phyloP scores from a whole-genome alignment of 257 asterid genomes.

The Penstemon newberryi region DNA sequence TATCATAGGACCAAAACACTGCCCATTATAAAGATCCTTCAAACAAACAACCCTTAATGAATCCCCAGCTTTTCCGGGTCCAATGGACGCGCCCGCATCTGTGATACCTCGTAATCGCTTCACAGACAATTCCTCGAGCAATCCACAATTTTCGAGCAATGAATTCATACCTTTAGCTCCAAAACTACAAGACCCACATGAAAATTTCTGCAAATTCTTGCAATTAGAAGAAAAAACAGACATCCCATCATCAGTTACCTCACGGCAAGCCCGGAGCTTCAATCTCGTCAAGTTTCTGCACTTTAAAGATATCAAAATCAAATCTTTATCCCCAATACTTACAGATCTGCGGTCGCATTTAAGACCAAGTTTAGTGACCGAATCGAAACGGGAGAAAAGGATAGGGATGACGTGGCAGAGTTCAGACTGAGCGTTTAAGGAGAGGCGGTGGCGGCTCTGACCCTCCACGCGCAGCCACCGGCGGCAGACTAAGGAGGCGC shows the following conservation, averaged over 20 bases:
- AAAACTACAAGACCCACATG: slow-evolving; percentile 79
- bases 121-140: slow-evolving; percentile 72
- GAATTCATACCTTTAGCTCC: slow-evolving; percentile 82
- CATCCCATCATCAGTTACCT: slow-evolving; percentile 75
- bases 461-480: slow-evolving; percentile 85
- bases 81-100: slow-evolving; percentile 52
- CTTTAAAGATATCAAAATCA: slow-evolving; percentile 54
- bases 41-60: slow-evolving; percentile 59
- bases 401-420: slow-evolving; percentile 41
- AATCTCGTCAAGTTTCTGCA: slow-evolving; percentile 67
- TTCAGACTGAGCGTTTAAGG: slow-evolving; percentile 68
- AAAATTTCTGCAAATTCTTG: slow-evolving; percentile 62
- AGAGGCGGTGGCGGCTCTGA: slow-evolving; percentile 85
- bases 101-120: slow-evolving; percentile 78
- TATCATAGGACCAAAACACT: slow-evolving; percentile 75
- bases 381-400: slow-evolving; percentile 67
- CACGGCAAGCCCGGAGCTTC: slow-evolving; percentile 87
- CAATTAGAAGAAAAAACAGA: slow-evolving; percentile 59
- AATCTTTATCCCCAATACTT: slow-evolving; percentile 64
- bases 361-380: slow-evolving; percentile 77
- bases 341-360: slow-evolving; percentile 93
- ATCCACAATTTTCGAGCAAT: slow-evolving; percentile 59
- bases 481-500: slow-evolving; percentile 68
- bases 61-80: slow-evolving; percentile 58
- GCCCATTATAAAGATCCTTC: slow-evolving; percentile 83